Conservation (phyloP, 768 basidiomycete genomes). For the Russula vinacea region DNA sequence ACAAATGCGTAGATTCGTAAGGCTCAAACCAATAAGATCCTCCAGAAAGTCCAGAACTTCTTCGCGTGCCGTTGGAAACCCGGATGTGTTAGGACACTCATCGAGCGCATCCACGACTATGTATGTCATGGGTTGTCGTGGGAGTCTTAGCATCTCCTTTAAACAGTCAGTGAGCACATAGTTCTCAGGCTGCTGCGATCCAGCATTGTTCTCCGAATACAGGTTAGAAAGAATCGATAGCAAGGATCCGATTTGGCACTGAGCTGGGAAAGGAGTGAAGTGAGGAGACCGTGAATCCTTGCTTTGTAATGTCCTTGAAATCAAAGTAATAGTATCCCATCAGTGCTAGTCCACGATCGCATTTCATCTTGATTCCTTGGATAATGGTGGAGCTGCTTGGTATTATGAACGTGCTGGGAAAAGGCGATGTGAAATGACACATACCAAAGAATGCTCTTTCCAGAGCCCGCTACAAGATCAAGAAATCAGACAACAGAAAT, state of each 20-base stretch:
- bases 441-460: constrained; percentile 13
- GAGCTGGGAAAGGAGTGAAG: constrained; percentile 8
- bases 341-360: not conserved
- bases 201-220: not conserved
- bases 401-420: not conserved
- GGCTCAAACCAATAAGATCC: not conserved
- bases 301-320: constrained; percentile 4
- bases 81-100: constrained; percentile 11
- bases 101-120: constrained; percentile 18
- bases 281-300: constrained; percentile 5
- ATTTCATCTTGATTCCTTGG: not conserved
- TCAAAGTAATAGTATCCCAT: constrained; percentile 15
- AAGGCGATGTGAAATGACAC: not conserved
- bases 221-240: not conserved
- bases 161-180: not conserved
- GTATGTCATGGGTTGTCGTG: not conserved
- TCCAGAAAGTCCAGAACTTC: not conserved
- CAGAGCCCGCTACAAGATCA: constrained; percentile 4
- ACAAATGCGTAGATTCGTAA: constrained; percentile 8
- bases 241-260: constrained; percentile 1
- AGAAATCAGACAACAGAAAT: not conserved
- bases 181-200: not conserved
- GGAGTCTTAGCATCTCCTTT: constrained; percentile 5
- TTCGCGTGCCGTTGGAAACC: constrained; percentile 7
- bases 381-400: not conserved